Percentiles rank a stretch among this genome's conserved stretches.
Conservation (phyloP, 306 rosid genomes). For the Prinsepia uniflora region DNA sequence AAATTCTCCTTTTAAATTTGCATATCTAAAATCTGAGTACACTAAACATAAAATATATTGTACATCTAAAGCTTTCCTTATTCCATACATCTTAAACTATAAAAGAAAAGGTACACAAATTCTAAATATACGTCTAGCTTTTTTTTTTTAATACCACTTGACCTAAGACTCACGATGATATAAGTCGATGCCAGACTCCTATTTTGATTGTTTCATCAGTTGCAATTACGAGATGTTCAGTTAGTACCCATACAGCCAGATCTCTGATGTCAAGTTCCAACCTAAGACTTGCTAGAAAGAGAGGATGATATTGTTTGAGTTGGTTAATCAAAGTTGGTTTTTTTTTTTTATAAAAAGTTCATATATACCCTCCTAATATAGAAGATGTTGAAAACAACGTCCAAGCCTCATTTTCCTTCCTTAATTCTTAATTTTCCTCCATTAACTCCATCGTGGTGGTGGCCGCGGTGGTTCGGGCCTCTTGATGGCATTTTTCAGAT, state of each 20-base stretch:
- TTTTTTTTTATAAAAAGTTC: neutral
- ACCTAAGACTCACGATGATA: no score
- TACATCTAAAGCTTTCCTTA: no score
- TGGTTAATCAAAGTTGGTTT: neutral
- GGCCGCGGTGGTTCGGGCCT: neutral
- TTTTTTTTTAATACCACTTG: no score
- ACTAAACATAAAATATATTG: no score
- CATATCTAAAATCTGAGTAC: no score
- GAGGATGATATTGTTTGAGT: neutral
- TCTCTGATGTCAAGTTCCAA: neutral
- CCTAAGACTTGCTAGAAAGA: neutral
- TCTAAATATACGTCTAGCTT: no score
- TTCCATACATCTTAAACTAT: no score
- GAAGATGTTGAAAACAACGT: neutral
- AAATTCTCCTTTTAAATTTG: no score
- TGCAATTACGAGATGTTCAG: neutral
- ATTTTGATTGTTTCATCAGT: neutral
- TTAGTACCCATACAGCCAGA: neutral
- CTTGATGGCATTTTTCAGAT: conserved; percentile 11
- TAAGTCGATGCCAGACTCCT: no score
- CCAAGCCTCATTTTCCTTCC: neutral
- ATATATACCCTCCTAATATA: neutral
- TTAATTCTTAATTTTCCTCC: neutral
- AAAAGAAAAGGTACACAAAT: no score
- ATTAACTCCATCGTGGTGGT: neutral